phyloP scores from a whole-genome alignment of 257 asterid genomes.

The Jacaranda copaia region DNA sequence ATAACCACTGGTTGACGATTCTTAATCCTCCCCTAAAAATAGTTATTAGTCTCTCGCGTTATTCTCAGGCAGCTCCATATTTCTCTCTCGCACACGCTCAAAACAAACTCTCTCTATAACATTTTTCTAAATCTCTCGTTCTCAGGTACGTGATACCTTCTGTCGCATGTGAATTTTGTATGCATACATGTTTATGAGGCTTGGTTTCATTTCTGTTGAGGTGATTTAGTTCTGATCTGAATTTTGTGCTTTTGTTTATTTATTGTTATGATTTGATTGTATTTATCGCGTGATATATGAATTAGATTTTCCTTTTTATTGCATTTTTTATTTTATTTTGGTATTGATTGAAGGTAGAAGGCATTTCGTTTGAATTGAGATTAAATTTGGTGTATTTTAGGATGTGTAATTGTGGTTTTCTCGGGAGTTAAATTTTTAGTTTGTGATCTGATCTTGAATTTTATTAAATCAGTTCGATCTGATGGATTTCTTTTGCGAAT shows the following conservation, averaged over 20 bases:
- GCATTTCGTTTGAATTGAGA: slow-evolving; percentile 28
- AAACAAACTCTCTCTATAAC: slow-evolving; percentile 29
- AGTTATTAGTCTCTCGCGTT: slow-evolving; percentile 39
- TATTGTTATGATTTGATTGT: slow-evolving; percentile 24
- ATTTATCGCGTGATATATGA: slow-evolving; percentile 1
- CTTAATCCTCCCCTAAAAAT: slow-evolving; percentile 39
- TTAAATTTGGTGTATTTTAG: slow-evolving; percentile 26
- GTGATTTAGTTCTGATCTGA: slow-evolving; percentile 12
- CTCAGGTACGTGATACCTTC: slow-evolving; percentile 40
- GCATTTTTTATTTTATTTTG: slow-evolving; percentile 22
- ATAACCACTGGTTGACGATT: slow-evolving; percentile 43
- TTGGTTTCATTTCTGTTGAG: slow-evolving; percentile 16
- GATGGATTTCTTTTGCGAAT: slow-evolving; percentile 34
- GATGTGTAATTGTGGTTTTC: not conserved
- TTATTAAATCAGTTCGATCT: slow-evolving; percentile 36
- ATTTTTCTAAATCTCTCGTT: slow-evolving; percentile 35
- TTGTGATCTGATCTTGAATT: slow-evolving; percentile 43
- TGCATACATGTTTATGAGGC: slow-evolving; percentile 15
- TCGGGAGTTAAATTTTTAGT: not conserved
- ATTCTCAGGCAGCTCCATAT: slow-evolving; percentile 46
- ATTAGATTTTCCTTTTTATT: slow-evolving; percentile 1
- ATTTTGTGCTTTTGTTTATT: slow-evolving; percentile 30
- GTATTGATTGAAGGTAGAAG: slow-evolving; percentile 8
- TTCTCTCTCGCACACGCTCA: slow-evolving; percentile 30
- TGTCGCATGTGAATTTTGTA: not conserved